Percentiles rank a stretch among this genome's conserved stretches.
Evolutionary conservation across 2,329 filamentous ascomycete genomes (phyloP).

Genomic region (Colletotrichum sp.): DNA sequence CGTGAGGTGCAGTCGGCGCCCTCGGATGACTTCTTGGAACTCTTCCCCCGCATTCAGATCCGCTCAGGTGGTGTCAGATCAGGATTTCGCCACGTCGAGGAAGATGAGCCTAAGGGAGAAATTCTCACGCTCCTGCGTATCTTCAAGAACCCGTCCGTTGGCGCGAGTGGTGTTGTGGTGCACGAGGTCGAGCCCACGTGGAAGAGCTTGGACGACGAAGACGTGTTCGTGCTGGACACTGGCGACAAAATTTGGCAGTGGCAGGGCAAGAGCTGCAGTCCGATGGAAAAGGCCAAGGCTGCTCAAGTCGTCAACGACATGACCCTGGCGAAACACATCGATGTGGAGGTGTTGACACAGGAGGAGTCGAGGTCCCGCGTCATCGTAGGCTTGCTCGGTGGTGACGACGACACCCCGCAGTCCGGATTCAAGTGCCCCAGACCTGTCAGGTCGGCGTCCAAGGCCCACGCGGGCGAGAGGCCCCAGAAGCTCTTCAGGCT

Average conservation of each 20-base stretch:
- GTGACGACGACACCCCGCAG: slow-evolving; percentile 42
- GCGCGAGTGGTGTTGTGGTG: slow-evolving; percentile 58
- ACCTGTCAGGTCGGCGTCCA: slow-evolving; percentile 39
- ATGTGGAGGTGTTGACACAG: slow-evolving; percentile 70
- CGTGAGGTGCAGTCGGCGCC: slow-evolving; percentile 66
- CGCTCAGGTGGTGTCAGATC: slow-evolving; percentile 64
- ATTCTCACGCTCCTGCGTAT: slow-evolving; percentile 62
- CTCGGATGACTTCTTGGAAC: slow-evolving; percentile 62
- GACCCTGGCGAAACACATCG: slow-evolving; percentile 66
- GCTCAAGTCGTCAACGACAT: slow-evolving; percentile 71
- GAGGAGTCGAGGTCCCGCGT: slow-evolving; percentile 59
- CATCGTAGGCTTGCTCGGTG: slow-evolving; percentile 62
- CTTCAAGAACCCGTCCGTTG: slow-evolving; percentile 62
- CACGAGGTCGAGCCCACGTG: slow-evolving; percentile 68
- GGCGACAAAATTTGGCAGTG: slow-evolving; percentile 72
- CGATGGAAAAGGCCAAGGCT: slow-evolving; percentile 73
- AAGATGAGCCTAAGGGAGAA: slow-evolving; percentile 43
- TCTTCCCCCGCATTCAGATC: slow-evolving; percentile 68
- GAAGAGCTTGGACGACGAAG: slow-evolving; percentile 66
- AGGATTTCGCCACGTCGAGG: slow-evolving; percentile 69
- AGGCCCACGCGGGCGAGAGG: slow-evolving; percentile 23
- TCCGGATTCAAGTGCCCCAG: slow-evolving; percentile 45
- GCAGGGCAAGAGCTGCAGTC: slow-evolving; percentile 69
- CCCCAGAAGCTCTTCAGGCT: slow-evolving; percentile 62
- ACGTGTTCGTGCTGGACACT: slow-evolving; percentile 70